A percentile compares a stretch with the other conserved stretches of the same genome.
Evolutionary conservation across 176 grass and related monocot species (phyloP).

Genomic region (Oryza australiensis): DNA sequence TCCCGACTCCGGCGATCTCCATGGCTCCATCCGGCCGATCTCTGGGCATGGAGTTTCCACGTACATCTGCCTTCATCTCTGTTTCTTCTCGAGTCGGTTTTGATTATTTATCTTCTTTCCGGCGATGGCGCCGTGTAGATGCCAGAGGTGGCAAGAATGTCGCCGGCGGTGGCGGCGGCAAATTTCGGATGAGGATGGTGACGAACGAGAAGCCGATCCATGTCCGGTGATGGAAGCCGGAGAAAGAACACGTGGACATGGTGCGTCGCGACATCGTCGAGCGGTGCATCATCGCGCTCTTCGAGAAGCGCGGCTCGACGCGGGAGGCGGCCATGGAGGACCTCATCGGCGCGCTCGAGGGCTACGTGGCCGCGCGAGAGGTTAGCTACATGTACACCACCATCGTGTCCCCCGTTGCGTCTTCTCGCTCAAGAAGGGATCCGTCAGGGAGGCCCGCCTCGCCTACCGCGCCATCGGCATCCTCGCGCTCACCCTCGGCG

Average conservation of each 20-base stretch:
- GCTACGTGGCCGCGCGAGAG: not conserved
- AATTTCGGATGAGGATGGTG: not conserved
- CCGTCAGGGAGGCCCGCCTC: constrained; percentile 24
- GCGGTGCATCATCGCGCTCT: constrained; percentile 15
- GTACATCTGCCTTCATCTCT: no score
- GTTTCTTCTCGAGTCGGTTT: no score
- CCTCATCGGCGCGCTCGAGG: constrained; percentile 13
- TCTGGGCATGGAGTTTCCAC: no score
- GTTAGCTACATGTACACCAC: not conserved
- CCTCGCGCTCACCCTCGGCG: constrained; percentile 31
- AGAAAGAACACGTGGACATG: not conserved
- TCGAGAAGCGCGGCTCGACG: not conserved
- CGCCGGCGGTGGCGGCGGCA: not conserved
- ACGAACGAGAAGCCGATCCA: not conserved
- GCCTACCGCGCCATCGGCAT: constrained; percentile 36
- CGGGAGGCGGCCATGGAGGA: constrained; percentile 14
- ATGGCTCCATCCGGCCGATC: no score
- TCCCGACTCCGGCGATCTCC: no score
- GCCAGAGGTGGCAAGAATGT: not conserved
- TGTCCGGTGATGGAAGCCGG: not conserved
- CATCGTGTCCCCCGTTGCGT: constrained; percentile 27
- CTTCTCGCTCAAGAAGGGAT: constrained; percentile 14
- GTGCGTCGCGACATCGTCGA: not conserved
- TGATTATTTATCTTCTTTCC: no score
- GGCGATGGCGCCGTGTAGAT: not conserved